phyloP scores from a whole-genome alignment of 306 rosid species.

The Cicer judaicum region DNA sequence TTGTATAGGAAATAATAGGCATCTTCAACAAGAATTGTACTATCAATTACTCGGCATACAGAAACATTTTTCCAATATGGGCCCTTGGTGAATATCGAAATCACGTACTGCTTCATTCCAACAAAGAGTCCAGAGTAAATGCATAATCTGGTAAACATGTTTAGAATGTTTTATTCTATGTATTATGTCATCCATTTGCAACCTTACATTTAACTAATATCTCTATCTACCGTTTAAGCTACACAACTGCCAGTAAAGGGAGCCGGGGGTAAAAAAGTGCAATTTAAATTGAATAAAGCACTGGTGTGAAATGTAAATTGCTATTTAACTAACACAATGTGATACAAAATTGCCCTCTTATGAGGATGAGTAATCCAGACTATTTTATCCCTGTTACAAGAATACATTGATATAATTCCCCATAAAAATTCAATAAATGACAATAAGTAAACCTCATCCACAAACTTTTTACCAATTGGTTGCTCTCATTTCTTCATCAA shows the following conservation, averaged over 20 bases:
- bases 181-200: not conserved
- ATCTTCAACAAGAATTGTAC: slow-evolving; percentile 63
- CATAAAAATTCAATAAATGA: slow-evolving; percentile 10
- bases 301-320: not conserved
- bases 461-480: slow-evolving; percentile 26
- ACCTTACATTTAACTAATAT: not conserved
- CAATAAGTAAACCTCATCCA: slow-evolving; percentile 21
- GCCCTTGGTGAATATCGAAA: slow-evolving; percentile 70
- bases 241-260: not conserved
- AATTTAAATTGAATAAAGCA: not conserved
- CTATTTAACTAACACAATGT: not conserved
- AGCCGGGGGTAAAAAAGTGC: not conserved
- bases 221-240: not conserved
- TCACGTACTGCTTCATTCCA: slow-evolving; percentile 42
- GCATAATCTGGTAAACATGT: not conserved
- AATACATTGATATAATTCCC: not conserved
- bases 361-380: slow-evolving; percentile 3
- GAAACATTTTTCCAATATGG: slow-evolving; percentile 80
- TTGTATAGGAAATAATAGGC: slow-evolving; percentile 62
- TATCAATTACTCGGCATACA: slow-evolving; percentile 64
- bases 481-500: slow-evolving; percentile 10
- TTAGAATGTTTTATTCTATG: not conserved
- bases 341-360: slow-evolving; percentile 24
- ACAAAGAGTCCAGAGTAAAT: not conserved
- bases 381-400: slow-evolving; percentile 15